Base-by-base conservation (phyloP, 2,329 filamentous ascomycete species). In the Mariannaea elegans region DNA sequence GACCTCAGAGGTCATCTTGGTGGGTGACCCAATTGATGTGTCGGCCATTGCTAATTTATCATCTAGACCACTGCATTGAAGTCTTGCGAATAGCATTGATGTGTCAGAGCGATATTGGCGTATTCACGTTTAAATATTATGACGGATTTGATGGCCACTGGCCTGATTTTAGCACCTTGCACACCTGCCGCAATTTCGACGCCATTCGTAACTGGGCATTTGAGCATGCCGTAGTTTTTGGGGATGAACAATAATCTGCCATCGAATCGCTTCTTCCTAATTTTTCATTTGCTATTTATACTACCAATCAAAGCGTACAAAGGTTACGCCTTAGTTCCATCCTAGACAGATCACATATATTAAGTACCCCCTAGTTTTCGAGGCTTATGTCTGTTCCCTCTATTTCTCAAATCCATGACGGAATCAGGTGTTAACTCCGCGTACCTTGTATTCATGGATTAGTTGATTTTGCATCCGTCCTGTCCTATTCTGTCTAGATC, bases 151-250 rank as follows among this genome's bases (percentile, higher is more conserved):
- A 79, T 58, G 78, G 82, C 42, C 81, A 82, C 59, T 85, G 83
- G 83, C 83, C 83, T 3, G 80, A 85, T 68, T 83, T 85, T 45
- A 81, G 80, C 69, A 82, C 82, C 3, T 74, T 78, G 31, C 83
- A 85, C 63, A 81, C 80, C 7, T 86, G 84, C 69, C 74, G 84
- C 31, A 84, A 86, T 65, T 86, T 84, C 57, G 78, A 84, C 55
- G 77, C 72, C 21, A 78, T 86, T 57, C 74, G 78, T 34, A 72
- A 82, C 24, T 86, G 83, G 83, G 83, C 81, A 0, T 73, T 82
- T 45, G 79, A 84, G 39, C 77, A 85, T 61, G 81, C 81, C 0
- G 82, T 84, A 4, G 73, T 76, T 1, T 79, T 74, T 63, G 72
- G 72, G 0, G 64, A 90, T 85, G 47, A 85, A 44, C 61, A 70